phyloP scores from a whole-genome alignment of 2,329 filamentous ascomycete genomes.

The Botrytis medusae region DNA sequence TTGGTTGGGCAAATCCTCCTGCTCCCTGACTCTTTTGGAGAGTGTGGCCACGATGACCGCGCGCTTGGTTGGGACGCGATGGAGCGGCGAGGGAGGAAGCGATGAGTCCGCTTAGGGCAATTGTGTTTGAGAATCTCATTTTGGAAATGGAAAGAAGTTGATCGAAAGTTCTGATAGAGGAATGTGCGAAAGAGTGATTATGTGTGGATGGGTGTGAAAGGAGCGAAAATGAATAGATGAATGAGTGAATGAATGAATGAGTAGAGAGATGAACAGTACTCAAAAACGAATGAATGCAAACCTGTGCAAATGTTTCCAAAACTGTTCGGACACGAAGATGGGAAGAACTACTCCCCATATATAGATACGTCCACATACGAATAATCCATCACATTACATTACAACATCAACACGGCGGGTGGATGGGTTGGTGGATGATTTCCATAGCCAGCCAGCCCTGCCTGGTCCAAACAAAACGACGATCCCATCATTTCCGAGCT shows the following conservation, averaged over 20 bases:
- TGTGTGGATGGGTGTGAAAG: not conserved
- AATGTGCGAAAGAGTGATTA: not conserved
- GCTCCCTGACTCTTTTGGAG: not conserved
- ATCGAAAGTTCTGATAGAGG: not conserved
- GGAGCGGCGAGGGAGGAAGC: slow-evolving; percentile 6
- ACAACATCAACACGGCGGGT: not conserved
- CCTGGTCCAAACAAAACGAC: not conserved
- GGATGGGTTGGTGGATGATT: not conserved
- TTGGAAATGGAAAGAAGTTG: not conserved
- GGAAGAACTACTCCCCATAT: not conserved
- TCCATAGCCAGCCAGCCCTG: not conserved
- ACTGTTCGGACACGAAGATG: not conserved
- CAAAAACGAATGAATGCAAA: slow-evolving; percentile 1
- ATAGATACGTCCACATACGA: not conserved
- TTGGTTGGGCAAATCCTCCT: not conserved
- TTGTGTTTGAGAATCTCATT: not conserved
- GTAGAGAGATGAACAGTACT: not conserved
- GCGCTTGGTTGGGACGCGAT: not conserved
- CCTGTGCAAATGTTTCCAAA: not conserved
- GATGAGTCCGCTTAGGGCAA: not conserved
- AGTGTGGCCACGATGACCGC: not conserved
- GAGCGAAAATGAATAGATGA: not conserved
- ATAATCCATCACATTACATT: not conserved
- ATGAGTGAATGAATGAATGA: not conserved
- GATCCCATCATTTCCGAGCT: not conserved